Evolutionary conservation across 305 asterid genomes (phyloP), one percentile per base, ranked within the genome.

Genomic region (Fraxinus velutina): DNA sequence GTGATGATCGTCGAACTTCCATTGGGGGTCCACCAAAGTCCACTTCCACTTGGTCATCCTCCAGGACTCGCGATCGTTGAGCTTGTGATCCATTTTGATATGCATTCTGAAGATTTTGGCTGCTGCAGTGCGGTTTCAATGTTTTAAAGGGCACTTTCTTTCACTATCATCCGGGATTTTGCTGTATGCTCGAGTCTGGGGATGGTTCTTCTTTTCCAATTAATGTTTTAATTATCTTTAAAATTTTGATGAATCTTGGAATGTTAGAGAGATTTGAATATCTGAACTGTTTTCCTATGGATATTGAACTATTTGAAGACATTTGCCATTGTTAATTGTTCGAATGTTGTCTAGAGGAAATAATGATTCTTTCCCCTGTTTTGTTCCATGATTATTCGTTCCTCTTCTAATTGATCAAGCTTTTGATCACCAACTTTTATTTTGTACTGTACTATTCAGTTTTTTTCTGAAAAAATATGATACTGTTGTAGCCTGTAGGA

Each of bases 21-120:
- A 52, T 74, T 79, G 87, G 86, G 36, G 75, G 75, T 70, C 34
- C 42, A 55, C 75, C 91, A 1, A 87, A 88, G 88, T 37, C 91
- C 75, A 80, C 90, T 50, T 44, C 91, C 77, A 81, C 90, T 36
- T 92, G 97, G 97, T 85, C 91, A 8, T 83, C 90, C 21, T 70
- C 75, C 22, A 30, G 75, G 75, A 2, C 5, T 30, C 75, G 24
- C 1, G 75, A 70, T 70, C 75, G 42, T 70, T 70, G 75, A 70
- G 12, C 34, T 30, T 70, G 39, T 30, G 44, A 5, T 70, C 37
- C n/a, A 29, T 10, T 66, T 66, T 27, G 73, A 4, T 4, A 66
- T 29, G 73, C 36, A 29, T 70, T 70, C 13, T 70, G 75, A 70
- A 70, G 75, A 70, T 30, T 70, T 70, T 70, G 75, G 75, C 75